These are phyloP conservation scores for Lentinula sp. DNA, from an alignment of 768 basidiomycete species.

Conservation along the genomic window DNA sequence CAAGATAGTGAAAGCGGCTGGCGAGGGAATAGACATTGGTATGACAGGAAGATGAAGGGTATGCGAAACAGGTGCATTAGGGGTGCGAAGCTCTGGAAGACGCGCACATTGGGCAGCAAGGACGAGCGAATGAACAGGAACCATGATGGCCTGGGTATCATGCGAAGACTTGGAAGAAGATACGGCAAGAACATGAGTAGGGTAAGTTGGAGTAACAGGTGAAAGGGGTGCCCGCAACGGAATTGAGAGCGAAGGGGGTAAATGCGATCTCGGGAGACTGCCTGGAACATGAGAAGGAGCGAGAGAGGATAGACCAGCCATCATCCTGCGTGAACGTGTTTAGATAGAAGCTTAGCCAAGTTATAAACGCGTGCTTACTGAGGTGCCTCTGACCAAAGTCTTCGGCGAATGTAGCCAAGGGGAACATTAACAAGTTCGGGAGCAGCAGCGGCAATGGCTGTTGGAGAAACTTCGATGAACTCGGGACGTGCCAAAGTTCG, in stretches of 20 bases:
- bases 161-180: constrained; percentile 38
- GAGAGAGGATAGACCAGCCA: constrained; percentile 45
- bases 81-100: constrained; percentile 43
- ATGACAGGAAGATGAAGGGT: constrained; percentile 56
- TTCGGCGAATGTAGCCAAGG: constrained; percentile 61
- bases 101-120: constrained; percentile 56
- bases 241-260: constrained; percentile 53
- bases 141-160: constrained; percentile 39
- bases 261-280: constrained; percentile 58
- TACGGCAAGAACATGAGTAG: constrained; percentile 54
- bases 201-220: constrained; percentile 27
- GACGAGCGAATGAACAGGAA: constrained; percentile 59
- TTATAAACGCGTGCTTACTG: constrained; percentile 26
- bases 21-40: constrained; percentile 64
- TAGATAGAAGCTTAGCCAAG: constrained; percentile 11
- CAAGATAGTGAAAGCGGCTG: constrained; percentile 60
- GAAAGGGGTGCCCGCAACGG: constrained; percentile 25
- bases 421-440: constrained; percentile 62
- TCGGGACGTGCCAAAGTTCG: constrained; percentile 60
- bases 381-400: constrained; percentile 40
- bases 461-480: constrained; percentile 49
- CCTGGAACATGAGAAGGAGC: constrained; percentile 53
- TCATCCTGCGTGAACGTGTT: constrained; percentile 34
- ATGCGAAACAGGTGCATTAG: constrained; percentile 19
- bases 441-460: constrained; percentile 57